Conservation (phyloP, 108 stramenopile genomes). For the Cyclotella distinguenda region DNA sequence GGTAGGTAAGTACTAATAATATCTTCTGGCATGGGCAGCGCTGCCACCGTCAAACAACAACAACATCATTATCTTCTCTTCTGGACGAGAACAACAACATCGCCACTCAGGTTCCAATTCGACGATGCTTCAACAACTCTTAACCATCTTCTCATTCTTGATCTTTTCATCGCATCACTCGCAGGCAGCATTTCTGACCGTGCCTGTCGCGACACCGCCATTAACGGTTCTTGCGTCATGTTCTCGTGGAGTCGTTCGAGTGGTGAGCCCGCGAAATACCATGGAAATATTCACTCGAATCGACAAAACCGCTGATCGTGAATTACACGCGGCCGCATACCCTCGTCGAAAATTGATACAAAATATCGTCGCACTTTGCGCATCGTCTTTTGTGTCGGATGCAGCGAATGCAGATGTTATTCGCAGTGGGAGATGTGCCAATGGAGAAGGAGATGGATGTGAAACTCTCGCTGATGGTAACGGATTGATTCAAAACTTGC, state of each 20-base stretch:
- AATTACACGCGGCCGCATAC: background rate
- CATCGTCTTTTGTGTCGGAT: background rate
- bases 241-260: background rate
- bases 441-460: conserved; percentile 75
- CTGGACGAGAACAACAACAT: too few species aligned
- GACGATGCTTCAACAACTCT: too few species aligned
- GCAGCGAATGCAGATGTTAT: conserved; percentile 47
- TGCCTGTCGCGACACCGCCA: background rate
- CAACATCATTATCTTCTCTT: too few species aligned
- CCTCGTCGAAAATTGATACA: background rate
- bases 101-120: too few species aligned
- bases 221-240: background rate
- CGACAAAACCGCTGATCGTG: background rate
- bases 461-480: conserved; percentile 74
- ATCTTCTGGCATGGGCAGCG: too few species aligned
- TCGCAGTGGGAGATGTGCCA: conserved; percentile 59
- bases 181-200: background rate
- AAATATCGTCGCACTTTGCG: background rate
- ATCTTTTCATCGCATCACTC: background rate
- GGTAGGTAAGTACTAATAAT: too few species aligned
- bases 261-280: background rate
- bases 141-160: too few species aligned
- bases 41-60: too few species aligned
- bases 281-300: background rate
- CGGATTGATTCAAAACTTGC: conserved; percentile 64